Conservation (phyloP, 1,139 yeast species). For the Diutina ranongensis region DNA sequence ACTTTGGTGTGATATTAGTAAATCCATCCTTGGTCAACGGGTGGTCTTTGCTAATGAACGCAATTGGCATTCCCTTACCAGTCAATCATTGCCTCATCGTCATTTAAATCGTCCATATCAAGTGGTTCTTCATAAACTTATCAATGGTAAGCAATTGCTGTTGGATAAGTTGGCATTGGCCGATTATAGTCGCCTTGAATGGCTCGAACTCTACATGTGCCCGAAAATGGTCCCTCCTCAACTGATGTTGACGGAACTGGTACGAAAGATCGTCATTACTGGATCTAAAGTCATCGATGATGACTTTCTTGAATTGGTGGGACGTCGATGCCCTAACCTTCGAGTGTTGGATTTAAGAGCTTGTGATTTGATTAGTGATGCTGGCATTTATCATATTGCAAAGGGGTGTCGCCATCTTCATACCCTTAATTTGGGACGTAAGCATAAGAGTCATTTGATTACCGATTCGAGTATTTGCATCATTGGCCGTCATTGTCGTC, state of each 20-base stretch:
- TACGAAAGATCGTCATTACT: conserved; percentile 57
- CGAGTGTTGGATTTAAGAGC: conserved; percentile 70
- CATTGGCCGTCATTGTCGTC: conserved; percentile 41
- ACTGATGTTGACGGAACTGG: conserved; percentile 26
- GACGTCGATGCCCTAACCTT: conserved; percentile 47
- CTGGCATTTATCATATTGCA: conserved; percentile 60
- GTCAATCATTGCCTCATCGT: conserved; percentile 8
- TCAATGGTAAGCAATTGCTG: conserved; percentile 19
- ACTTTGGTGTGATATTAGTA: conserved; percentile 49
- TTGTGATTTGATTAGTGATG: conserved; percentile 68
- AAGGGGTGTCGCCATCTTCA: conserved; percentile 43
- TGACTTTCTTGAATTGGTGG: conserved; percentile 37
- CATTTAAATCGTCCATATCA: conserved; percentile 17
- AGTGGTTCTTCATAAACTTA: conserved; percentile 27
- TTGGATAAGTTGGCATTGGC: conserved; percentile 14
- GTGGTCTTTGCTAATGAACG: conserved; percentile 41
- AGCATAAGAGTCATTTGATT: conserved; percentile 51
- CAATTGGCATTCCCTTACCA: conserved; percentile 35
- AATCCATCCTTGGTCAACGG: conserved; percentile 41
- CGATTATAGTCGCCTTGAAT: conserved; percentile 37
- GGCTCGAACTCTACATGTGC: conserved; percentile 79
- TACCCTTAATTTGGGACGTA: conserved; percentile 70
- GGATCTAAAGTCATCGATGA: conserved; percentile 66
- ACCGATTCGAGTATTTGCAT: conserved; percentile 60
- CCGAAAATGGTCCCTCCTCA: conserved; percentile 55